Conservation (phyloP, 169 alveolate genomes). For the Cryptosporidium sp. region DNA sequence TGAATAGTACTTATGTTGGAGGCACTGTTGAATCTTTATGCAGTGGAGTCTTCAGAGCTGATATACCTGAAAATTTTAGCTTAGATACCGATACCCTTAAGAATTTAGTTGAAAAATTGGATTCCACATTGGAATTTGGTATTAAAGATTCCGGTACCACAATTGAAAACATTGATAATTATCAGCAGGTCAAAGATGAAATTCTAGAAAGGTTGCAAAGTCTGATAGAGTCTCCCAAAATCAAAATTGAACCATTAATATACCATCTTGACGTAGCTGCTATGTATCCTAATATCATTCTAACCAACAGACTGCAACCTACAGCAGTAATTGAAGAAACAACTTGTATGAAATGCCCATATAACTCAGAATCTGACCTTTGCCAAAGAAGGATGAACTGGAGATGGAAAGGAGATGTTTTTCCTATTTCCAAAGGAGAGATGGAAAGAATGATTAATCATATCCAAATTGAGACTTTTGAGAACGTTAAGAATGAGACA, state of each 20-base stretch:
- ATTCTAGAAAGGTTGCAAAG: conserved; percentile 78
- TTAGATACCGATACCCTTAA: conserved; percentile 90
- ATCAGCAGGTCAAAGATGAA: conserved; percentile 83
- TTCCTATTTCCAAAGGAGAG: conserved; percentile 89
- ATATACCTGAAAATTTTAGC: conserved; percentile 93
- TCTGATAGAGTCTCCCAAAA: conserved; percentile 77
- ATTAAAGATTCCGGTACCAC: conserved; percentile 82
- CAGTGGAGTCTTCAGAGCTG: conserved; percentile 97
- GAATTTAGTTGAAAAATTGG: conserved; percentile 86
- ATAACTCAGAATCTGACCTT: conserved; percentile 88
- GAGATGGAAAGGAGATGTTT: conserved; percentile 95
- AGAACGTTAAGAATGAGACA: conserved; percentile 80
- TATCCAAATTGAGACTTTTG: conserved; percentile 72
- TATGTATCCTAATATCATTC: conserved; percentile 99
- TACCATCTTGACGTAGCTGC: conserved; percentile 99
- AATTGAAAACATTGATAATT: conserved; percentile 84
- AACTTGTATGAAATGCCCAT: conserved; percentile 95
- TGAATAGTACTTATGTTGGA: conserved; percentile 92
- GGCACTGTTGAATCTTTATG: conserved; percentile 97
- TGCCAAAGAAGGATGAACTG: conserved; percentile 92
- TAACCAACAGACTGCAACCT: conserved; percentile 98
- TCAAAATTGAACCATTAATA: conserved; percentile 88
- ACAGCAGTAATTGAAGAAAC: conserved; percentile 95
- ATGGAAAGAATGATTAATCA: conserved; percentile 73
- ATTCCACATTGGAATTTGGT: conserved; percentile 82